phyloP scores from a whole-genome alignment of 768 basidiomycete species.

The Melanogaster broomeanus region DNA sequence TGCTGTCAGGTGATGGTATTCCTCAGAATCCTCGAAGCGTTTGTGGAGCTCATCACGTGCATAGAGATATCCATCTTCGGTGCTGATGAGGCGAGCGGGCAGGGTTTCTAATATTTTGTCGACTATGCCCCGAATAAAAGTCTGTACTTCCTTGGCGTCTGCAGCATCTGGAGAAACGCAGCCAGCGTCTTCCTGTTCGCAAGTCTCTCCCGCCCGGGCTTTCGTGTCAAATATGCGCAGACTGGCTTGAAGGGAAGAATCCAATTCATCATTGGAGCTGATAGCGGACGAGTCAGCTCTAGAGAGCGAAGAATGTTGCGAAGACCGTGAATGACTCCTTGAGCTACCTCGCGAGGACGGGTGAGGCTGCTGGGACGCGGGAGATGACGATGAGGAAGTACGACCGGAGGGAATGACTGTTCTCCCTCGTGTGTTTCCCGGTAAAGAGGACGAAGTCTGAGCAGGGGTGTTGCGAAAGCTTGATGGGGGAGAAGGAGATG shows the following conservation, averaged over 20 bases:
- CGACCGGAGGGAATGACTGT: neutral
- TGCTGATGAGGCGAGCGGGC: slow-evolving; percentile 9
- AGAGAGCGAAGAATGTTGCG: neutral
- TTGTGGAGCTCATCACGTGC: neutral
- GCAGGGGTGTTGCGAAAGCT: neutral
- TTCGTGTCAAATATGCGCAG: neutral
- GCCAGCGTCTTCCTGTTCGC: neutral
- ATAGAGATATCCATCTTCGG: slow-evolving; percentile 8
- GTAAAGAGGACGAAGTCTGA: neutral
- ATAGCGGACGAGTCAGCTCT: neutral
- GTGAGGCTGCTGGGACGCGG: no score
- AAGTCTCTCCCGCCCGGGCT: neutral
- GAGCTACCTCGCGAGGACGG: neutral
- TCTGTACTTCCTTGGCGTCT: neutral
- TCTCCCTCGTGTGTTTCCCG: neutral
- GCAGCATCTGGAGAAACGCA: neutral
- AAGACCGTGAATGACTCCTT: neutral
- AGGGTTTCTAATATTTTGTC: neutral
- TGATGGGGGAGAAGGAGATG: neutral
- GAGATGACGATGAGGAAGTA: neutral
- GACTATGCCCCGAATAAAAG: neutral
- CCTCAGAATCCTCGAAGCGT: slow-evolving; percentile 1
- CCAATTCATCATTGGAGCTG: neutral
- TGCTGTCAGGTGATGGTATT: neutral
- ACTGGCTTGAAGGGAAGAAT: neutral